Conservation (phyloP, 495 filamentous ascomycete genomes). For the Aspergillus leporis region DNA sequence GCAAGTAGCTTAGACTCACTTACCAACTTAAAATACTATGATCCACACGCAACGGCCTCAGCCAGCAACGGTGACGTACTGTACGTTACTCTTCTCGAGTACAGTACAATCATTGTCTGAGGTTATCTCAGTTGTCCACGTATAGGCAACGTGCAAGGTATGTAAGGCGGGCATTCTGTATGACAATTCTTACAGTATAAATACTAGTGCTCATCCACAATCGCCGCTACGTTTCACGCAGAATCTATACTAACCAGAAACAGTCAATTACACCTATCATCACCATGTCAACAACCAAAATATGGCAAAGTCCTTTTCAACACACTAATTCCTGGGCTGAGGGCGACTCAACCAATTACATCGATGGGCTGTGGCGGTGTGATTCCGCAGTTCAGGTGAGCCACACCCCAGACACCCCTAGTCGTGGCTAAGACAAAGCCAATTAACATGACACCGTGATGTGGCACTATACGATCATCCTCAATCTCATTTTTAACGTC, state of each 20-base stretch:
- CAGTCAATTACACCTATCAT: not conserved
- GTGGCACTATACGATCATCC: not conserved
- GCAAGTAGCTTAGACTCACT: too few relatives aligned
- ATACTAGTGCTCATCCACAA: not conserved
- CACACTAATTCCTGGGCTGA: not conserved
- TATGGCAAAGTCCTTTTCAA: too few relatives aligned
- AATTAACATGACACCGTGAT: conserved; percentile 4
- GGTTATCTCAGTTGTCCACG: too few relatives aligned
- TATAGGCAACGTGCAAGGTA: too few relatives aligned
- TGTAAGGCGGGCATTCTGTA: too few relatives aligned
- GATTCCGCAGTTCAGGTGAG: conserved; percentile 8
- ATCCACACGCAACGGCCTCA: too few relatives aligned
- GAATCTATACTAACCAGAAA: not conserved
- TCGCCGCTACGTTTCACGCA: not conserved
- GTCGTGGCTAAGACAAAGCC: not conserved
- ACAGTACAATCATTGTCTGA: too few relatives aligned
- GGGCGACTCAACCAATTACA: not conserved
- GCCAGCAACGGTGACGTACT: too few relatives aligned
- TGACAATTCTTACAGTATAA: not conserved
- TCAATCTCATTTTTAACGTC: not conserved
- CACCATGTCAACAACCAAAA: conserved; percentile 5
- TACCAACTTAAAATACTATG: too few relatives aligned
- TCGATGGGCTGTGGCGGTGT: not conserved
- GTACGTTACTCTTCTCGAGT: too few relatives aligned
- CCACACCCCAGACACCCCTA: conserved; percentile 2